Conservation (phyloP, 805 yeast species). For the Lachancea mirantina region DNA sequence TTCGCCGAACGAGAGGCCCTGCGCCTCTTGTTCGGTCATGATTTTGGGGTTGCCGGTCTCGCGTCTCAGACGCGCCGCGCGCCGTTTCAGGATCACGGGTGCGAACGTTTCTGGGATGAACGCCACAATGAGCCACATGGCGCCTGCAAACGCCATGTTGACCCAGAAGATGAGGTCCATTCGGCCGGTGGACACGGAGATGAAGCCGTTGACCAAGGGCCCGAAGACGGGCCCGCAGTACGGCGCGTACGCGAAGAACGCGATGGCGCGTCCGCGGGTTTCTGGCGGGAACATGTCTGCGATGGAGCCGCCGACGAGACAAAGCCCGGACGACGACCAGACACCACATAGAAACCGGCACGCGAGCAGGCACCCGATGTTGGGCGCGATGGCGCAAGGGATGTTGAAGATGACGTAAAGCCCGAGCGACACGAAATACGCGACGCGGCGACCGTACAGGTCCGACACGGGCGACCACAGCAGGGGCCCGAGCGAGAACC, state of each 20-base stretch:
- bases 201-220: slow-evolving; percentile 82
- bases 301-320: slow-evolving; percentile 84
- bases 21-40: slow-evolving; percentile 90
- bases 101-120: slow-evolving; percentile 87
- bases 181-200: slow-evolving; percentile 61
- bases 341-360: slow-evolving; percentile 87
- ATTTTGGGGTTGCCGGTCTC: slow-evolving; percentile 77
- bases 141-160: slow-evolving; percentile 86
- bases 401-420: slow-evolving; percentile 74
- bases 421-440: slow-evolving; percentile 67
- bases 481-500: slow-evolving; percentile 81
- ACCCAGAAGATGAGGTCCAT: slow-evolving; percentile 79
- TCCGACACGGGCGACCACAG: slow-evolving; percentile 87
- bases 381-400: slow-evolving; percentile 80
- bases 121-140: slow-evolving; percentile 60
- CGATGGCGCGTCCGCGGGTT: slow-evolving; percentile 83
- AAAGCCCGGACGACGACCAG: slow-evolving; percentile 73
- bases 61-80: slow-evolving; percentile 61
- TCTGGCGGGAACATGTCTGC: slow-evolving; percentile 82
- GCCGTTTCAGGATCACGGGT: slow-evolving; percentile 63
- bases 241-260: slow-evolving; percentile 86
- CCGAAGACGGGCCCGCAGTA: slow-evolving; percentile 91
- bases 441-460: slow-evolving; percentile 78
- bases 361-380: slow-evolving; percentile 71
- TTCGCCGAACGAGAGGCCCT: slow-evolving; percentile 61